Evolutionary conservation across 2,329 filamentous ascomycete species (phyloP).

Genomic region (Zasmidium cellare): DNA sequence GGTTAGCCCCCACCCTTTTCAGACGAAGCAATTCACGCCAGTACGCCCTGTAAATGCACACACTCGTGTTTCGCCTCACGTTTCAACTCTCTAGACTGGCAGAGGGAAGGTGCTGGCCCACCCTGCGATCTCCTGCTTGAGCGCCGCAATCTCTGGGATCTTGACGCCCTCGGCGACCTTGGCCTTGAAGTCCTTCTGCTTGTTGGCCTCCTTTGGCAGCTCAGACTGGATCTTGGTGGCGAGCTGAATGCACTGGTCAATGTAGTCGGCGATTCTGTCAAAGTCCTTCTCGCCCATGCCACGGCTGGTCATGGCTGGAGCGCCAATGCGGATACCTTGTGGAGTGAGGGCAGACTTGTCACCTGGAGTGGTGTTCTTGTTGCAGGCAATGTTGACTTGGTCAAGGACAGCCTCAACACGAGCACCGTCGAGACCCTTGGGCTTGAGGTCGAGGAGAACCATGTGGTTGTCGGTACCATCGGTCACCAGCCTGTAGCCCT

Average conservation of each 20-base stretch:
- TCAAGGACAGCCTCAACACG: conserved; percentile 95
- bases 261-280: conserved; percentile 83
- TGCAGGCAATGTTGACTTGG: conserved; percentile 98
- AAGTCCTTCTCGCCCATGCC: conserved; percentile 94
- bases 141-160: conserved; percentile 68
- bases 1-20: background rate
- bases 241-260: conserved; percentile 84
- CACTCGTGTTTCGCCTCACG: background rate
- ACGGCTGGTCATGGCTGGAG: conserved; percentile 94
- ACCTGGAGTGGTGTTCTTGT: conserved; percentile 98
- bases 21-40: conserved; percentile 1
- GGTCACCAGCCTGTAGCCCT: conserved; percentile 92
- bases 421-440: conserved; percentile 78
- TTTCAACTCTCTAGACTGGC: conserved; percentile 45
- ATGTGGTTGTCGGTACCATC: conserved; percentile 98
- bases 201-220: conserved; percentile 96
- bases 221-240: conserved; percentile 81
- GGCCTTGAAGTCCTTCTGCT: conserved; percentile 99
- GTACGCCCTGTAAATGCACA: conserved; percentile 14
- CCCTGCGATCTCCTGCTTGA: conserved; percentile 75
- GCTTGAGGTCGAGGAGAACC: conserved; percentile 90
- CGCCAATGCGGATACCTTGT: conserved; percentile 92
- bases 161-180: conserved; percentile 76
- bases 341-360: conserved; percentile 97
- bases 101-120: conserved; percentile 94